Conservation (phyloP, 2,329 filamentous ascomycete genomes). For the Fragosphaeria purpurea region DNA sequence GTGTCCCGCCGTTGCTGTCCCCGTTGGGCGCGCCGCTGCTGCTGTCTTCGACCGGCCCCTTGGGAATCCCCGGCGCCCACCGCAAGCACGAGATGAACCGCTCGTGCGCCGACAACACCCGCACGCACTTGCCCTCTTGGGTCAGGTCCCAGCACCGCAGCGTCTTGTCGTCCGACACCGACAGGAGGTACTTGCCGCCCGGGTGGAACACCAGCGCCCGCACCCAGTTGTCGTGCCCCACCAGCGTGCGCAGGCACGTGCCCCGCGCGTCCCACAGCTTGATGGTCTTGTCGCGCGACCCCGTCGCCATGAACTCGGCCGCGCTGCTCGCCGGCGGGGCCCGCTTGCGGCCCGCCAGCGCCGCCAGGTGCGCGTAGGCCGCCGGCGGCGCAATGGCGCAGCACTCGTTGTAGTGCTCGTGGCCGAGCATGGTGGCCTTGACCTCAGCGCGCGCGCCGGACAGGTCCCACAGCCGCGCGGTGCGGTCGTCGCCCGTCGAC, state of each 20-base stretch:
- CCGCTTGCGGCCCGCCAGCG: constrained; percentile 74
- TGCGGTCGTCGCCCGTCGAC: constrained; percentile 74
- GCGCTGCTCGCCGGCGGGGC: constrained; percentile 62
- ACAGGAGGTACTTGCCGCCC: constrained; percentile 80
- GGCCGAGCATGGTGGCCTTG: constrained; percentile 72
- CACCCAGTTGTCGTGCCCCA: constrained; percentile 93
- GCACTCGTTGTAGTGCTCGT: constrained; percentile 80
- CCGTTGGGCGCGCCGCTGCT: constrained; percentile 17
- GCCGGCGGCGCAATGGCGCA: constrained; percentile 75
- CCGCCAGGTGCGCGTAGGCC: constrained; percentile 65
- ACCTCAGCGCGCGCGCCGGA: constrained; percentile 53
- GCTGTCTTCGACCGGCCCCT: constrained; percentile 35
- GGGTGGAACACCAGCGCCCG: constrained; percentile 80
- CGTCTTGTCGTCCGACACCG: constrained; percentile 81
- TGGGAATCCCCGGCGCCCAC: constrained; percentile 72
- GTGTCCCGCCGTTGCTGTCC: constrained; percentile 10
- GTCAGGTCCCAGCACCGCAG: constrained; percentile 87
- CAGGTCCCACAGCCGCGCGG: constrained; percentile 76
- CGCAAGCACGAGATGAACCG: constrained; percentile 80
- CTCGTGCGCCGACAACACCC: constrained; percentile 64
- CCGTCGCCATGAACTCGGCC: constrained; percentile 84
- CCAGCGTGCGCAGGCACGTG: constrained; percentile 70
- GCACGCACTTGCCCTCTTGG: constrained; percentile 85
- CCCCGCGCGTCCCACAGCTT: constrained; percentile 81
- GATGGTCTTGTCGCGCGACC: constrained; percentile 82